Evolutionary conservation across 495 filamentous ascomycete species (phyloP).

Genomic region (Astrocystis sublimbata): DNA sequence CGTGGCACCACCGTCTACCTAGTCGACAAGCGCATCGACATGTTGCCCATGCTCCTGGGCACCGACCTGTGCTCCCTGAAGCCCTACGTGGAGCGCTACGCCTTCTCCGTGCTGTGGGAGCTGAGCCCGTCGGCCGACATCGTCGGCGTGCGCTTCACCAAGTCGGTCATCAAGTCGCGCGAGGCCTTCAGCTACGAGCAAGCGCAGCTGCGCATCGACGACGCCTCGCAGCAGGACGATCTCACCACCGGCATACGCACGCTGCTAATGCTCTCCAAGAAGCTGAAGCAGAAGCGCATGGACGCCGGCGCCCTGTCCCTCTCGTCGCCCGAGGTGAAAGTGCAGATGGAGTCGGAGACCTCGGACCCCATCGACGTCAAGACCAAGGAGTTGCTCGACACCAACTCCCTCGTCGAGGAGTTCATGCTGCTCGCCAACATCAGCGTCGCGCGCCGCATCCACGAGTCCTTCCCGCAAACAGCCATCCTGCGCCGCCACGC

Average conservation of each 20-base stretch:
- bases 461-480: constrained; percentile 88
- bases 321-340: constrained; percentile 90
- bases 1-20: constrained; percentile 96
- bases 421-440: constrained; percentile 99
- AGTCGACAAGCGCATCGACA: constrained; percentile 98
- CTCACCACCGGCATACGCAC: constrained; percentile 88
- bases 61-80: constrained; percentile 97
- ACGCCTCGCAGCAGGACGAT: constrained; percentile 79
- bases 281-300: constrained; percentile 93
- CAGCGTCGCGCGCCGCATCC: constrained; percentile 83
- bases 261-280: constrained; percentile 85
- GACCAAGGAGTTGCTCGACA: constrained; percentile 89
- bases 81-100: constrained; percentile 94
- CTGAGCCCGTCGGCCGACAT: constrained; percentile 82
- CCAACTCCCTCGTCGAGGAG: constrained; percentile 96
- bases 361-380: constrained; percentile 96
- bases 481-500: constrained; percentile 90
- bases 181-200: constrained; percentile 98
- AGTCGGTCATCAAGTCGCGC: constrained; percentile 96
- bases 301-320: constrained; percentile 93
- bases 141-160: constrained; percentile 79
- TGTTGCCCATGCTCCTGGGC: constrained; percentile 93
- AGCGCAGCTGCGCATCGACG: constrained; percentile 90
- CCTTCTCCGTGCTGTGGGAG: constrained; percentile 96
- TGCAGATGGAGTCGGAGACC: constrained; percentile 91